Base-by-base conservation (phyloP, 225 moss, liverwort and hornwort species). In the Sphagnum contortum region DNA sequence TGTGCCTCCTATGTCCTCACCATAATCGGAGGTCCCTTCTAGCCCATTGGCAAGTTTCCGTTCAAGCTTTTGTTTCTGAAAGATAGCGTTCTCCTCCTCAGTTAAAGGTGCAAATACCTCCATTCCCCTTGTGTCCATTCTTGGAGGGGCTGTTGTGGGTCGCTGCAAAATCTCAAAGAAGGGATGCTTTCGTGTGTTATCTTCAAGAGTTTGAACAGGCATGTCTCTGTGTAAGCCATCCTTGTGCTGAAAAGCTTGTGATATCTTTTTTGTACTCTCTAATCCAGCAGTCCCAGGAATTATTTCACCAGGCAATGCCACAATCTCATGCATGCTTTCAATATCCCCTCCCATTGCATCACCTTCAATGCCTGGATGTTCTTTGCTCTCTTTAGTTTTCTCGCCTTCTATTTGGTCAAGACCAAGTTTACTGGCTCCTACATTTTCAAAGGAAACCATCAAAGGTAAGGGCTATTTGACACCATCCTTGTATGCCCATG, bases 141-240 rank as follows among this genome's bases (percentile, higher is more conserved):
- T 81, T 50, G 84, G 69, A 60, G 81, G 84, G 71, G 84, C 84
- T 59, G 78, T 78, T 70, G 73, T 70, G 6, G 84, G 78, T 64
- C 84, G 75, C 45, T 81, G 64, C 48, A 84, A 69, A 59, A 78
- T 81, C 29, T 78, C 71, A 71, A 73, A 74, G 68, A 84, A 84
- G 66, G 78, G 78, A 61, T 81, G 84, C 50, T 65, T 74, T 69
- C 71, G 76, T 3, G 66, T 66, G 68, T 64, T 70, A 68, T 84
- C 9, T 6, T 6, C 78, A 56, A 75, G 71, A 7, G 84, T 84
- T 74, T 84, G 81, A 47, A 10, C 81, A 11, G 84, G 81, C 46
- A 81, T 69, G 60, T 84, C 84, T 50, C 67, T 57, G 63, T 76
- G 71, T 5, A 71, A 61, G 13, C 78, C 78, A 49, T 81, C 78